Evolutionary conservation across 148 eudicot species (phyloP).

Genomic region (Beta vulgaris): DNA sequence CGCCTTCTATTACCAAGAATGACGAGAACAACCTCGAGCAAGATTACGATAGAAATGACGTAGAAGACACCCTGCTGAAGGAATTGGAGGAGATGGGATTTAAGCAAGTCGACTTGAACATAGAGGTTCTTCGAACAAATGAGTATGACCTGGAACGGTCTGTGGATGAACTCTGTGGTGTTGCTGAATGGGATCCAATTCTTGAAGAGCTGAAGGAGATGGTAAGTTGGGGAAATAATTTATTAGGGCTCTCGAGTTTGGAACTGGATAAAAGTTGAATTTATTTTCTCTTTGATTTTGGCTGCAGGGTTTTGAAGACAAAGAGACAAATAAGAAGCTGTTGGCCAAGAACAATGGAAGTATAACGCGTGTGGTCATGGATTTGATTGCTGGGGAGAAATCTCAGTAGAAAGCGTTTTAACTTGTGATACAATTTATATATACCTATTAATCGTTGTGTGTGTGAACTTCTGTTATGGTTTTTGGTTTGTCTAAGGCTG

Average conservation of each 20-base stretch:
- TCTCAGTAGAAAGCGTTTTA: neutral
- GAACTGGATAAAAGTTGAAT: neutral
- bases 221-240: conserved; percentile 38
- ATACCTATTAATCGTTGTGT: too few relatives aligned
- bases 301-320: conserved; percentile 67
- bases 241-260: neutral
- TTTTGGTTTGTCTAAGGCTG: neutral
- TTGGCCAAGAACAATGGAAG: conserved; percentile 85
- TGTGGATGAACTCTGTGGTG: conserved; percentile 64
- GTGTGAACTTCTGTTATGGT: neutral
- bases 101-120: conserved; percentile 52
- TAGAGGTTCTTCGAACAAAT: conserved; percentile 52
- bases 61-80: conserved; percentile 47
- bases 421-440: too few relatives aligned
- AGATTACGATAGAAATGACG: conserved; percentile 21
- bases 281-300: neutral
- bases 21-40: conserved; percentile 18
- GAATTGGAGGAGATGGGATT: conserved; percentile 74
- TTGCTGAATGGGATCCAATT: conserved; percentile 65
- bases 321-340: conserved; percentile 59
- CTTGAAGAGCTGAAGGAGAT: conserved; percentile 80
- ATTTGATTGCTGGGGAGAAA: conserved; percentile 65
- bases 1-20: conserved; percentile 6
- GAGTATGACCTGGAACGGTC: conserved; percentile 55
- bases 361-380: conserved; percentile 77